Evolutionary conservation across 2,329 filamentous ascomycete species (phyloP), one percentile per base, ranked within the genome.

Genomic region (Nemania sp.): DNA sequence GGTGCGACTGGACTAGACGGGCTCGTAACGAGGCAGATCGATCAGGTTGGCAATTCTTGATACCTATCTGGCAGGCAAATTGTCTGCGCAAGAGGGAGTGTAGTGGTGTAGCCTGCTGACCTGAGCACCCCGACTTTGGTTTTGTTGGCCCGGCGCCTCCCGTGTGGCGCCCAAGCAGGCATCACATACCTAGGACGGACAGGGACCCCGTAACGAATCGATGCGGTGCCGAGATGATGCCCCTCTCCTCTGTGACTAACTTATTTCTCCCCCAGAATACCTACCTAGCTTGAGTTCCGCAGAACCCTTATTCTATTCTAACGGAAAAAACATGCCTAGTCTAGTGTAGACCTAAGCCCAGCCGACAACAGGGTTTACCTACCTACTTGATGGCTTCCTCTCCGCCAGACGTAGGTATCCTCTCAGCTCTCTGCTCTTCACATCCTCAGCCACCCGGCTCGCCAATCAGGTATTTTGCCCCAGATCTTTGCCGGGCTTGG

Each of bases 61-160:
- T 39, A 13, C 11, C 35, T 13, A 7, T 35, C 13, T 13, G 35
- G 35, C 15, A 39, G 35, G 32, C 58, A 15, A 53, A 21, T 39
- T 20, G 12, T 39, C 49, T 34, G 37, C n/a, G n/a, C n/a, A n/a
- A 54, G 42, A 62, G n/a, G n/a, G n/a, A n/a, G n/a, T n/a, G n/a
- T 54, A 34, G 15, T n/a, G n/a, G n/a, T n/a, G 43, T 54, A 21
- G 15, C 45, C 21, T 13, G 56, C 54, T 32, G 50, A 62, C 54
- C 21, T 54, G 25, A 46, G 49, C 43, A n/a, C 11, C 32, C 39
- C 20, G 39, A 18, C 39, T 25, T 34, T 48, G n/a, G 45, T 34
- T 29, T 21, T 35, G 29, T 20, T 59, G 21, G 42, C n/a, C 46
- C 56, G 56, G 60, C 55, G 60, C 56, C 60, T 62, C 60, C 55